Evolutionary conservation across 371 early-diverging fungal genomes (phyloP).

Genomic region (Capniomyces stellatus): DNA sequence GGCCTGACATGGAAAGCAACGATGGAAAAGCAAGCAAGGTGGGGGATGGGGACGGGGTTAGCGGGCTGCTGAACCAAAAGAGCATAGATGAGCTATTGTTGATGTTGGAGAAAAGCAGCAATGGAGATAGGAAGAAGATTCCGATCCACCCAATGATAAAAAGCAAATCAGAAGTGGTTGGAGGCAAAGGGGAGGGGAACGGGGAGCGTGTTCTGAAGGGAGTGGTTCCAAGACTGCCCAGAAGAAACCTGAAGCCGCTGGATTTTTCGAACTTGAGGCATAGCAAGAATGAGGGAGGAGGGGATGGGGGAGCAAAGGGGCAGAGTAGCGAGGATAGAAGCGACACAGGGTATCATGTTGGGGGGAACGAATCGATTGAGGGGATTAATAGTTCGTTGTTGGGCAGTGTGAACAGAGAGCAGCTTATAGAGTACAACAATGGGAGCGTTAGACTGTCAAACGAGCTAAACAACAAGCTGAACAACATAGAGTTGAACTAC

Average conservation of each 20-base stretch:
- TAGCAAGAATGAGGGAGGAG: background rate
- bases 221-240: background rate
- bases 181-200: background rate
- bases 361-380: no score
- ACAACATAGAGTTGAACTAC: no score
- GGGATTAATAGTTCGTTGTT: no score
- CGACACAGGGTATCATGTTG: no score
- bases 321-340: background rate
- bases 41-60: background rate
- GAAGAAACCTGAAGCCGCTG: slow-evolving; percentile 1
- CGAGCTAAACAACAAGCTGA: no score
- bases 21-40: background rate
- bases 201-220: background rate
- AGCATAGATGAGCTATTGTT: background rate
- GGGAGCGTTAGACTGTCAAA: no score
- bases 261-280: slow-evolving; percentile 1
- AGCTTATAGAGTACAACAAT: no score
- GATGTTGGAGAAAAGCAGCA: background rate
- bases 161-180: slow-evolving; percentile 5
- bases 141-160: background rate
- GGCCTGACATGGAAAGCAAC: background rate
- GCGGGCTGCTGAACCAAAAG: background rate
- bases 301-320: background rate
- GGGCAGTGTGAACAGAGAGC: no score
- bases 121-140: background rate